Evolutionary conservation across 441 rosid genomes (phyloP).

Genomic region (Lepidium campestre): DNA sequence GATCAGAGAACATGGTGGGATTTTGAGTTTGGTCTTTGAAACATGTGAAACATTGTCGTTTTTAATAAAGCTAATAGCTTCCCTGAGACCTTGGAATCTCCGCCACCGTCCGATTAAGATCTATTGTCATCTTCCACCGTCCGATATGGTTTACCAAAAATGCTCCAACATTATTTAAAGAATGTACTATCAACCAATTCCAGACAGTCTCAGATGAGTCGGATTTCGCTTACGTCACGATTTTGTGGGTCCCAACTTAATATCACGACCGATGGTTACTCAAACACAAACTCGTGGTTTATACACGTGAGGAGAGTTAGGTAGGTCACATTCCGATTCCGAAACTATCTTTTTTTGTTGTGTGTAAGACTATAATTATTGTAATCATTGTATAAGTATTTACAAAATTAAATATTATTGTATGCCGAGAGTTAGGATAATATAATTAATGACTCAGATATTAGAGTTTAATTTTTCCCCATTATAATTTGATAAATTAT

Average conservation of each 20-base stretch:
- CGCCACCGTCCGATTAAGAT: conserved; percentile 26
- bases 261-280: neutral
- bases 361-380: neutral
- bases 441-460: too few species aligned
- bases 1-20: neutral
- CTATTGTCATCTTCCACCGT: neutral
- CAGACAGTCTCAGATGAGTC: neutral
- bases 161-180: conserved; percentile 5
- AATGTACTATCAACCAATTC: conserved; percentile 10
- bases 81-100: conserved; percentile 26
- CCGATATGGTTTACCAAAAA: conserved; percentile 1
- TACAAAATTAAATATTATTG: too few species aligned
- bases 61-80: neutral
- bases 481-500: too few species aligned
- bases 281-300: conserved; percentile 11
- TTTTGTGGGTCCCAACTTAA: conserved; percentile 6
- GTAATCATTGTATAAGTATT: neutral
- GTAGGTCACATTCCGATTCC: too few species aligned
- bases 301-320: conserved; percentile 19
- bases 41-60: conserved; percentile 23
- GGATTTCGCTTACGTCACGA: conserved; percentile 10
- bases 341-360: too few species aligned
- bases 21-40: neutral
- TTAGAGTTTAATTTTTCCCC: too few species aligned
- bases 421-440: too few species aligned